phyloP scores from a whole-genome alignment of 306 rosid genomes.

The Fagus crenata region DNA sequence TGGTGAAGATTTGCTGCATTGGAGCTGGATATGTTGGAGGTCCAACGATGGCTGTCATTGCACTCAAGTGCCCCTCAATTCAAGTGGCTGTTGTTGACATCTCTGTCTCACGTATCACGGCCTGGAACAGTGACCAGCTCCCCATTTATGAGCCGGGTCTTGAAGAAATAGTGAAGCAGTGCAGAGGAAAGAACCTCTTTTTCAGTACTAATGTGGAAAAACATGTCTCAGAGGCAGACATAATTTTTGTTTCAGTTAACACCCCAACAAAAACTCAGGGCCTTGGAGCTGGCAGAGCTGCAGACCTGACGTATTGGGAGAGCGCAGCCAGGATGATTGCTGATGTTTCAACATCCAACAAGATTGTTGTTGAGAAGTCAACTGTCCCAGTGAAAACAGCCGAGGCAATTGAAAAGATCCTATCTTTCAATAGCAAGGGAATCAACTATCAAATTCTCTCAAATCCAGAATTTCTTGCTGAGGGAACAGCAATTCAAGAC shows the following conservation, averaged over 20 bases:
- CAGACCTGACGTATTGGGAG: slow-evolving; percentile 88
- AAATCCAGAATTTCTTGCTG: slow-evolving; percentile 85
- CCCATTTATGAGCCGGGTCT: slow-evolving; percentile 86
- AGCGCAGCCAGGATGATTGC: slow-evolving; percentile 84
- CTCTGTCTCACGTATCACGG: slow-evolving; percentile 58
- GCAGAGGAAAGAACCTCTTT: slow-evolving; percentile 70
- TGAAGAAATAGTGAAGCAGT: slow-evolving; percentile 63
- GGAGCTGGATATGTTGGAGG: slow-evolving; percentile 92
- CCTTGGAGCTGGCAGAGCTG: slow-evolving; percentile 81
- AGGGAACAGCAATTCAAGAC: slow-evolving; percentile 78
- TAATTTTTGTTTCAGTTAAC: slow-evolving; percentile 74
- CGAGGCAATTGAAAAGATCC: slow-evolving; percentile 69
- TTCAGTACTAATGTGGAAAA: slow-evolving; percentile 79
- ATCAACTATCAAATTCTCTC: slow-evolving; percentile 66
- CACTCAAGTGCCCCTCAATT: slow-evolving; percentile 67
- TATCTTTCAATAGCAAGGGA: slow-evolving; percentile 58
- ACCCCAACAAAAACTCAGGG: slow-evolving; percentile 74
- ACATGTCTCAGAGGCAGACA: slow-evolving; percentile 69
- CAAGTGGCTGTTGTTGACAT: slow-evolving; percentile 82
- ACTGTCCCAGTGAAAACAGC: slow-evolving; percentile 88
- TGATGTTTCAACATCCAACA: slow-evolving; percentile 57
- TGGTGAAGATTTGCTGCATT: slow-evolving; percentile 85
- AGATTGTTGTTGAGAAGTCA: slow-evolving; percentile 84
- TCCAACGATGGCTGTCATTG: slow-evolving; percentile 87
- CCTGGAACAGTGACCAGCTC: slow-evolving; percentile 79